Percentiles rank a stretch among this genome's conserved stretches.
Conservation (phyloP, 257 asterid genomes). For the Craterostigma plantagineum region DNA sequence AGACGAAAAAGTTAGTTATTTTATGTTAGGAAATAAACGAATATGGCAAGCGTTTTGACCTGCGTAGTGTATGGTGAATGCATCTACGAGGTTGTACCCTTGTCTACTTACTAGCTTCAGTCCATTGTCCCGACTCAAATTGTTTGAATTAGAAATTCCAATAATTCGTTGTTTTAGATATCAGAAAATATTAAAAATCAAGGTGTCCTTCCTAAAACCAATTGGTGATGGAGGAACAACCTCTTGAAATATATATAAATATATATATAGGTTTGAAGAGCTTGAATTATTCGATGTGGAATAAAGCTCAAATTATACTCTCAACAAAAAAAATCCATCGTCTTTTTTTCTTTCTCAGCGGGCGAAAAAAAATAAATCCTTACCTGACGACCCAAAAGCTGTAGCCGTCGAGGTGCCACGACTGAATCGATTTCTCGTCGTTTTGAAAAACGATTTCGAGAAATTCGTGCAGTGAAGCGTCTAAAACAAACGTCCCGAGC, state of each 20-base stretch:
- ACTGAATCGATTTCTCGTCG: constrained; percentile 40
- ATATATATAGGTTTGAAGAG: too few relatives aligned
- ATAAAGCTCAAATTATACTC: too few relatives aligned
- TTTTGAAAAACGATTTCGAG: constrained; percentile 69
- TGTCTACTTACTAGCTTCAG: constrained; percentile 33
- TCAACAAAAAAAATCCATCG: too few relatives aligned
- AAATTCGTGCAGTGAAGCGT: constrained; percentile 62
- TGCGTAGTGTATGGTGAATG: constrained; percentile 76
- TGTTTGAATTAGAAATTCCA: constrained; percentile 22
- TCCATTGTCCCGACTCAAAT: constrained; percentile 66
- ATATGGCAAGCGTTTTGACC: too few relatives aligned
- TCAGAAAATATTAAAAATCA: too few relatives aligned
- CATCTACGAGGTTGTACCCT: constrained; percentile 70
- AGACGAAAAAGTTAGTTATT: not conserved
- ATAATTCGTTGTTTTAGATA: too few relatives aligned
- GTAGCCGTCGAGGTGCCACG: constrained; percentile 94
- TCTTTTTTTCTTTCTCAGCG: too few relatives aligned
- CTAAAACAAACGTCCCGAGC: constrained; percentile 43
- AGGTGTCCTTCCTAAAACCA: too few relatives aligned
- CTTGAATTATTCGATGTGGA: too few relatives aligned
- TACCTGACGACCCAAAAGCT: constrained; percentile 97
- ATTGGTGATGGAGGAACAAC: too few relatives aligned
- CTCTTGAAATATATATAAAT: too few relatives aligned
- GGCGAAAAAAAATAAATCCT: too few relatives aligned
- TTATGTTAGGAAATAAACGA: not conserved